Percentiles rank a stretch among this genome's conserved stretches.
phyloP scores from a whole-genome alignment of 164 flowering plant genomes.

The Echeveria elegans region DNA sequence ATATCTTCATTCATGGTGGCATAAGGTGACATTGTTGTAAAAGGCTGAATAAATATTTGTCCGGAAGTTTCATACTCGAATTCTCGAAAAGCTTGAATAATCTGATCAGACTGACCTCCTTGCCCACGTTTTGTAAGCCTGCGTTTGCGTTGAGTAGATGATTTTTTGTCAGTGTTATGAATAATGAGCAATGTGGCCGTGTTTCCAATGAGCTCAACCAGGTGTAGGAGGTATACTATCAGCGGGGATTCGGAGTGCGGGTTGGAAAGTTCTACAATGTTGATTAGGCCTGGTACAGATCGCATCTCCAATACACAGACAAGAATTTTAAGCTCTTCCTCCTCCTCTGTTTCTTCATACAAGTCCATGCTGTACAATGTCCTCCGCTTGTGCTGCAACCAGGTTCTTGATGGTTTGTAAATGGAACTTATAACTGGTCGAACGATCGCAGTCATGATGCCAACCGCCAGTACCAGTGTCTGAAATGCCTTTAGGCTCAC shows the following conservation, averaged over 20 bases:
- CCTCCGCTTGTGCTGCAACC: slow-evolving; percentile 16
- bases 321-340: slow-evolving; percentile 29
- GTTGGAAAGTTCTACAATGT: slow-evolving; percentile 23
- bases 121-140: neutral
- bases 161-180: slow-evolving; percentile 15
- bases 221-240: slow-evolving; percentile 28
- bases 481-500: slow-evolving; percentile 13
- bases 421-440: slow-evolving; percentile 10
- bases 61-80: slow-evolving; percentile 11
- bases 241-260: slow-evolving; percentile 23
- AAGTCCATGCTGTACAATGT: slow-evolving; percentile 14
- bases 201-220: slow-evolving; percentile 33
- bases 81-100: slow-evolving; percentile 21
- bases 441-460: slow-evolving; percentile 22
- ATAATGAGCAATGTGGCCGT: slow-evolving; percentile 28
- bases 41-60: slow-evolving; percentile 13
- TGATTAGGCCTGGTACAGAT: slow-evolving; percentile 21
- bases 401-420: slow-evolving; percentile 12
- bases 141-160: neutral
- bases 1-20: slow-evolving; percentile 39
- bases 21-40: slow-evolving; percentile 27
- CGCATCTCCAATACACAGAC: slow-evolving; percentile 22
- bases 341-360: slow-evolving; percentile 6
- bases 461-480: slow-evolving; percentile 14
- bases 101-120: slow-evolving; percentile 16